Conservation (phyloP, 371 early-diverging fungal genomes). For the Smittium culicis region DNA sequence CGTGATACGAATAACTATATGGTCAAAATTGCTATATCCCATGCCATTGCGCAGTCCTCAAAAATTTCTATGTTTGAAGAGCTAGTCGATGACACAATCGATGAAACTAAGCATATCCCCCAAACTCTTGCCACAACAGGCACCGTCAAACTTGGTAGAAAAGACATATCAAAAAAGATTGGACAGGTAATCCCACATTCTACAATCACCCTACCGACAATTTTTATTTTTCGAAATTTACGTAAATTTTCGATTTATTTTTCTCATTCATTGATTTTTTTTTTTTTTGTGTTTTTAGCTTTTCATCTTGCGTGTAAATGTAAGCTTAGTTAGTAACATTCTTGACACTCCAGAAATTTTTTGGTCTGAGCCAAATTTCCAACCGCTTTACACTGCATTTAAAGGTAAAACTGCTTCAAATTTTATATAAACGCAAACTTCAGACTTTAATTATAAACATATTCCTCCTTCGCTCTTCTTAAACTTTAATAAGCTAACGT, state of each 20-base stretch:
- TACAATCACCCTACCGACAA: not conserved
- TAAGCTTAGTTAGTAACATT: slow-evolving; percentile 74
- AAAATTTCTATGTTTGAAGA: slow-evolving; percentile 71
- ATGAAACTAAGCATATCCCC: slow-evolving; percentile 72
- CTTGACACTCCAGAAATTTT: slow-evolving; percentile 80
- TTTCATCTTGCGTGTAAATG: slow-evolving; percentile 77
- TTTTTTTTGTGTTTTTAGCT: slow-evolving; percentile 20
- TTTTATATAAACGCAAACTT: not conserved
- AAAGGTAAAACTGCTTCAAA: not conserved
- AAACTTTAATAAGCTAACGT: not conserved
- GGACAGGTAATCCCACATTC: slow-evolving; percentile 34
- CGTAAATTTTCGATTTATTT: not conserved
- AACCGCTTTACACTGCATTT: slow-evolving; percentile 57
- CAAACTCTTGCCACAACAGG: slow-evolving; percentile 69
- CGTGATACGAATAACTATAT: slow-evolving; percentile 59
- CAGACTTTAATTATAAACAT: not conserved
- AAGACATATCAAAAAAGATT: slow-evolving; percentile 68
- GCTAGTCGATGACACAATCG: slow-evolving; percentile 67
- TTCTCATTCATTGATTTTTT: not conserved
- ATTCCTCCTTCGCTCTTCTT: not conserved
- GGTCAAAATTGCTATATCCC: slow-evolving; percentile 74
- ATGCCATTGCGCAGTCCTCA: slow-evolving; percentile 74
- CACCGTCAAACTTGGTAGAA: slow-evolving; percentile 57
- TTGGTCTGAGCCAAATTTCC: slow-evolving; percentile 69
- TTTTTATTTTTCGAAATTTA: too few species aligned